These are phyloP conservation scores for Tympanopsis confertula DNA, from an alignment of 2,329 filamentous ascomycete species.

Conservation along the genomic window DNA sequence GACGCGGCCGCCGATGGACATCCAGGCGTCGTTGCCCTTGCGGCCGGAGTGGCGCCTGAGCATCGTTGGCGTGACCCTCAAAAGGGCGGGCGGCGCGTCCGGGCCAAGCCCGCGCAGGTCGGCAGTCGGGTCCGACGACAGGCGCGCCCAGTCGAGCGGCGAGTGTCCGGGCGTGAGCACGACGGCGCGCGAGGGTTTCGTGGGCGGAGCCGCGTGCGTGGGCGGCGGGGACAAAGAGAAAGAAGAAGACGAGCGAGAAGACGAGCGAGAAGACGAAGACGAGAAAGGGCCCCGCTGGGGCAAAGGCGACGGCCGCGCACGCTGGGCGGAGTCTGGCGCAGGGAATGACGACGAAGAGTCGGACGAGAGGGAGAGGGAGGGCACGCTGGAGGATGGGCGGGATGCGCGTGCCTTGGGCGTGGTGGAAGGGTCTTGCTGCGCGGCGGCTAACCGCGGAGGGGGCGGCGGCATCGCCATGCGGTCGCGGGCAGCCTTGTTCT, in stretches of 20 bases:
- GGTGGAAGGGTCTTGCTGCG: constrained; percentile 10
- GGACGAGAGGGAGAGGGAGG: constrained; percentile 6
- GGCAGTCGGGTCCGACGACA: constrained; percentile 47
- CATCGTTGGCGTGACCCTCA: constrained; percentile 72
- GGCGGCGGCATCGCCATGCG: constrained; percentile 25
- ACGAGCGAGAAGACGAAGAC: constrained; percentile 8
- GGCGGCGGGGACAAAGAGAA: constrained; percentile 40
- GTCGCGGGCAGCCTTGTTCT: constrained; percentile 10
- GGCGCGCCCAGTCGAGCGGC: constrained; percentile 87
- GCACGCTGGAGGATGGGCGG: constrained; percentile 3
- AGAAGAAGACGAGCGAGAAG: constrained; percentile 13
- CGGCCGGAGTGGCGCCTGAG: constrained; percentile 70
- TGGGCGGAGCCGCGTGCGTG: constrained; percentile 35
- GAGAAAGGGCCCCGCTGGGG: constrained; percentile 9
- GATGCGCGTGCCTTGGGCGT: constrained; percentile 7
- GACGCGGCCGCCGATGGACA: constrained; percentile 74
- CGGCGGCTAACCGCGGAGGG: constrained; percentile 10
- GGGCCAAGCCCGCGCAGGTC: constrained; percentile 55
- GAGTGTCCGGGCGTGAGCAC: constrained; percentile 82
- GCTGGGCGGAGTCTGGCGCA: constrained; percentile 37
- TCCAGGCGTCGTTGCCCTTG: constrained; percentile 81
- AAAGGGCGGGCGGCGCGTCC: constrained; percentile 30
- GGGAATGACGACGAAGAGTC: constrained; percentile 24
- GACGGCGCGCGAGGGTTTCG: constrained; percentile 57
- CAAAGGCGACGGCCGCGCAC: constrained; percentile 17